phyloP scores from a whole-genome alignment of 2,329 filamentous ascomycete species.

The Arthrobotrys sphaeroides region DNA sequence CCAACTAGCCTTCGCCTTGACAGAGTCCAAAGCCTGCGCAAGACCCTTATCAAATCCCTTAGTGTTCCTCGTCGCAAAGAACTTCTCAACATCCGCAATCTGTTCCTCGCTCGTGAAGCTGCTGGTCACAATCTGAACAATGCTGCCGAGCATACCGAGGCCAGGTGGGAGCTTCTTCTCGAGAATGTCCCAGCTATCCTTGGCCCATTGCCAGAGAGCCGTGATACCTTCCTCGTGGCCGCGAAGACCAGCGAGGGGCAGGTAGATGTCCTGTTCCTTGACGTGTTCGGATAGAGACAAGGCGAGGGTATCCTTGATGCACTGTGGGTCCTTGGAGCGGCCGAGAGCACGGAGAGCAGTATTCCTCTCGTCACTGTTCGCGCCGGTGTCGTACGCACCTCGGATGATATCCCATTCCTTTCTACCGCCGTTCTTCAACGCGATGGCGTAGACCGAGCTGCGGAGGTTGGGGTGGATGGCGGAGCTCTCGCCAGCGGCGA shows the following conservation, averaged over 20 bases:
- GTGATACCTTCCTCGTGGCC: slow-evolving; percentile 79
- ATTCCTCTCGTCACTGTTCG: slow-evolving; percentile 87
- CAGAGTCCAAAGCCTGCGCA: slow-evolving; percentile 86
- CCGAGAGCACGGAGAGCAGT: slow-evolving; percentile 86
- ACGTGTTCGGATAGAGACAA: slow-evolving; percentile 68
- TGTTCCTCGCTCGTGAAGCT: slow-evolving; percentile 82
- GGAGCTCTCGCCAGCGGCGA: slow-evolving; percentile 77
- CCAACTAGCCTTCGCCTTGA: slow-evolving; percentile 86
- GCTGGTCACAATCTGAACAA: slow-evolving; percentile 82
- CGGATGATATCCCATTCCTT: slow-evolving; percentile 84
- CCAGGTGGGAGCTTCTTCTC: slow-evolving; percentile 84
- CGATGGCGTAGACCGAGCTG: slow-evolving; percentile 84
- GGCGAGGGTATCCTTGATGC: slow-evolving; percentile 82
- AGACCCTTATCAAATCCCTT: slow-evolving; percentile 88
- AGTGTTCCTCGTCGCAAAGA: slow-evolving; percentile 83
- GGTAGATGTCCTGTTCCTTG: slow-evolving; percentile 70
- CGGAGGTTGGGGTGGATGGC: slow-evolving; percentile 94
- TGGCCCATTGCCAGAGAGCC: slow-evolving; percentile 83
- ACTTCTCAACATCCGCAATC: slow-evolving; percentile 77
- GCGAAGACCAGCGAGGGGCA: slow-evolving; percentile 82
- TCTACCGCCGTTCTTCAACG: slow-evolving; percentile 81
- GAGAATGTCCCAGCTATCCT: slow-evolving; percentile 85
- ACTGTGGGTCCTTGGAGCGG: slow-evolving; percentile 76
- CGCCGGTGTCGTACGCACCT: slow-evolving; percentile 77
- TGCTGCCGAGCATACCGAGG: slow-evolving; percentile 82